These are phyloP conservation scores for Papilionanthe hybrid DNA, from an alignment of 116 monocot species.

Conservation along the genomic window DNA sequence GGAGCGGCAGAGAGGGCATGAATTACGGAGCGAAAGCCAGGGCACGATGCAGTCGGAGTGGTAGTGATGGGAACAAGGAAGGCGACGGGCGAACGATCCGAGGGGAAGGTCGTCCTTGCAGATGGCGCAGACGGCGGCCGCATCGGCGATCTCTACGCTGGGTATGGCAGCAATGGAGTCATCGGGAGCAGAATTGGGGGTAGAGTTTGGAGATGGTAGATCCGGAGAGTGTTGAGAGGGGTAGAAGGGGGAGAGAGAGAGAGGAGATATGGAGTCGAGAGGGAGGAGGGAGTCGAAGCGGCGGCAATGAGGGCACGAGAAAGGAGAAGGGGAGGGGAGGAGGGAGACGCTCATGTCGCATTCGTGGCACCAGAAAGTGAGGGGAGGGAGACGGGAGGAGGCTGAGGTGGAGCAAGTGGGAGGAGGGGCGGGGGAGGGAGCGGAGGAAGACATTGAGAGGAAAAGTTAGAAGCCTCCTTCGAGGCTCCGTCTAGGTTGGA, in stretches of 20 bases:
- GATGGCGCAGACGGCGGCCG: conserved; percentile 33
- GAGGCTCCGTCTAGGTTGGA: too few relatives aligned
- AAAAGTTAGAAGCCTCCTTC: too few relatives aligned
- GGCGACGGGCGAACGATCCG: conserved; percentile 18
- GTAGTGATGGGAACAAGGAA: conserved; percentile 52
- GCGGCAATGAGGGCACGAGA: conserved; percentile 4
- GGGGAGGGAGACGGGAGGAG: conserved; percentile 1
- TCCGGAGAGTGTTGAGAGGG: conserved; percentile 8
- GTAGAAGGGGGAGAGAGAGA: background rate
- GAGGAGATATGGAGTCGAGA: conserved; percentile 10
- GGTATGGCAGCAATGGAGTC: conserved; percentile 36
- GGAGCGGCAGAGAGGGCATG: conserved; percentile 56
- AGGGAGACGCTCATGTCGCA: conserved; percentile 18
- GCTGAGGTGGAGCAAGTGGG: conserved; percentile 6
- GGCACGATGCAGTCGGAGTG: conserved; percentile 52
- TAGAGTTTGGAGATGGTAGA: conserved; percentile 7
- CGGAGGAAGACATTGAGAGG: conserved; percentile 2
- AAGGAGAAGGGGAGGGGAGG: conserved; percentile 6
- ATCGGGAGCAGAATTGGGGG: conserved; percentile 5
- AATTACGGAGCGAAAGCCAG: conserved; percentile 49
- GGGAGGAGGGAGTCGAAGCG: conserved; percentile 7
- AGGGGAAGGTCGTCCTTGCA: conserved; percentile 44
- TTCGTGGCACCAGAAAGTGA: conserved; percentile 29
- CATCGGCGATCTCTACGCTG: conserved; percentile 29
- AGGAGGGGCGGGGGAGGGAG: background rate